These are phyloP conservation scores for Bipolaris gigantea DNA, from an alignment of 2,329 filamentous ascomycete genomes.

Conservation along the genomic window DNA sequence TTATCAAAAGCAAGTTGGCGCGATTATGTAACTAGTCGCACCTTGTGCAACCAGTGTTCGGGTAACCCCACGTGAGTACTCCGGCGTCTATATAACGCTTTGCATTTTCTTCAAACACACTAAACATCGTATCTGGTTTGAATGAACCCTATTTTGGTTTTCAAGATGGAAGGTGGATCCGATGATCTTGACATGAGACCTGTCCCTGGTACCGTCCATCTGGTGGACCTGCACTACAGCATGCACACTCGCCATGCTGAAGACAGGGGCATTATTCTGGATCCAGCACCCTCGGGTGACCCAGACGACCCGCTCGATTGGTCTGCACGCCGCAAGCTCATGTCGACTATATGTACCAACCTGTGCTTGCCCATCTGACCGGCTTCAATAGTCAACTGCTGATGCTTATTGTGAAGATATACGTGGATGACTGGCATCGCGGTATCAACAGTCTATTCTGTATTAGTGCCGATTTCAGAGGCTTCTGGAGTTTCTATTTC, in stretches of 20 bases:
- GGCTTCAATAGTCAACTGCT: not conserved
- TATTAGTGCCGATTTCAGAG: constrained; percentile 52
- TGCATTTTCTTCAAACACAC: not conserved
- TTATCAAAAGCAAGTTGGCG: not conserved
- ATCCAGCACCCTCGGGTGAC: constrained; percentile 42
- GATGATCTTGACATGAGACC: not conserved
- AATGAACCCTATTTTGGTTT: not conserved
- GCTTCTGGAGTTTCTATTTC: constrained; percentile 52
- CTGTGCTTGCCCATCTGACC: constrained; percentile 10
- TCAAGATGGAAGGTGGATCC: constrained; percentile 7
- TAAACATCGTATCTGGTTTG: not conserved
- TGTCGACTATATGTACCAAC: constrained; percentile 28
- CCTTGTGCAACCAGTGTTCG: not conserved
- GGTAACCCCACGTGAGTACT: constrained; percentile 7
- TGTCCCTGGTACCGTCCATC: constrained; percentile 48
- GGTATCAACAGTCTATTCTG: constrained; percentile 54
- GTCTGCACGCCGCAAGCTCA: constrained; percentile 32
- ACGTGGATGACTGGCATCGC: constrained; percentile 55
- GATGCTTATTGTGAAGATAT: constrained; percentile 51
- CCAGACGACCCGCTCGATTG: constrained; percentile 44
- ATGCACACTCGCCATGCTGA: constrained; percentile 43
- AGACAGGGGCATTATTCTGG: constrained; percentile 47
- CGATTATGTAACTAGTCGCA: not conserved
- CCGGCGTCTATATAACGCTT: not conserved
- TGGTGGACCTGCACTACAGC: constrained; percentile 47